Base-by-base conservation (phyloP, 2,329 filamentous ascomycete species). In the Ophiostoma sp. region DNA sequence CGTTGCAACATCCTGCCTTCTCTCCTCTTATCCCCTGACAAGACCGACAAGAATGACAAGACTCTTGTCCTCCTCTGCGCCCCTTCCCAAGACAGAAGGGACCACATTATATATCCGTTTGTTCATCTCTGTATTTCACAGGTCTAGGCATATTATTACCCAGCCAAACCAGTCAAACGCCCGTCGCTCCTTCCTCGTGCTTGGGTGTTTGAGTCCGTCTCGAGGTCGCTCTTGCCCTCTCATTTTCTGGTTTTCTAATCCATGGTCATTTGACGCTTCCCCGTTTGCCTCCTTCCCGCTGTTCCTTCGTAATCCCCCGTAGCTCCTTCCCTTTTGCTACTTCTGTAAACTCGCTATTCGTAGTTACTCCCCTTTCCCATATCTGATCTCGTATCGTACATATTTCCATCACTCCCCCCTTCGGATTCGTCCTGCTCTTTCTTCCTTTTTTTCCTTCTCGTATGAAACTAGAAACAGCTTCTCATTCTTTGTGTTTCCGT, bases 361-460 rank as follows among this genome's bases (percentile, higher is more conserved):
- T 11, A 10, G 8, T 39, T 62, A 35, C 60, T 65, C 33, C 62
- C 35, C 62, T 65, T 65, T 67, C 64, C 52, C 52, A 66, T 20
- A 17, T 36, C 35, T 6, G 13, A 27, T 36, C 35, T 41, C 35
- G 65, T 67, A 31, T 67, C 65, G 65, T 67, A 41, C 36, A 31
- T 48, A 67, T 67, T 70, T 67, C 69, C 39, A 62, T 62, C 57
- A 52, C 35, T 66, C 44, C 67, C 67, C 33, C n/a, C 66, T 41
- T 52, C 69, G 23, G 31, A 33, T 44, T 41, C 54, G n/a, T 52
- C 31, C 36, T 67, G 39, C 39, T 35, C 68, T 67, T 39, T 70
- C 27, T 54, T 31, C 57, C 13, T 54, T 31, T 65, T 52, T 27
- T 20, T 67, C 48, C 62, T 52, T 44, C 65, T 67, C 36, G 64